Percentiles rank a stretch among this genome's conserved stretches.
Evolutionary conservation across 257 asterid genomes (phyloP).

Genomic region (Penstemon eatonii): DNA sequence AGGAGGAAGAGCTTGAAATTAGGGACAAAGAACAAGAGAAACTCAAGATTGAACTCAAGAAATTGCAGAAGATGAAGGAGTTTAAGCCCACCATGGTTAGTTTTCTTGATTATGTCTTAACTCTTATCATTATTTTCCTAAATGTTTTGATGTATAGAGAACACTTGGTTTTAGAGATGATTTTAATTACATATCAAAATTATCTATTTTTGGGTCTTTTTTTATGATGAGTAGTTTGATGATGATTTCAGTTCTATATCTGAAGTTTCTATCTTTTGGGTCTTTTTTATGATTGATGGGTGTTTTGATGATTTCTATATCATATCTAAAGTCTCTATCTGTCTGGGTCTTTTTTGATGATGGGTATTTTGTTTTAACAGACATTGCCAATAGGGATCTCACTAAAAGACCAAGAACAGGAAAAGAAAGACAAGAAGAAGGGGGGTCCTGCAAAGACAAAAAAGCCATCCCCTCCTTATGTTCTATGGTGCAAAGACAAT

Average conservation of each 20-base stretch:
- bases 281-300: not conserved
- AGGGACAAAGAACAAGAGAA: constrained; percentile 66
- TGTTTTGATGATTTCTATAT: not conserved
- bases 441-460: constrained; percentile 39
- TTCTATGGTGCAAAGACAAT: constrained; percentile 83
- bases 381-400: constrained; percentile 47
- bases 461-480: constrained; percentile 78
- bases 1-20: constrained; percentile 55
- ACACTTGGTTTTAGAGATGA: not conserved
- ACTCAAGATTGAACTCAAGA: constrained; percentile 70
- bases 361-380: constrained; percentile 30
- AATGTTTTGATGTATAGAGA: too few relatives aligned
- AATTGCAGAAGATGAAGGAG: constrained; percentile 85
- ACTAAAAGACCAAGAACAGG: constrained; percentile 51
- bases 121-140: not conserved
- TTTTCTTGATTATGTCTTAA: not conserved
- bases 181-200: not conserved
- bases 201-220: not conserved
- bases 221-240: not conserved
- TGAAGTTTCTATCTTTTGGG: not conserved
- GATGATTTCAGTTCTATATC: not conserved
- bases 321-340: not conserved
- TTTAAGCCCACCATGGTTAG: constrained; percentile 77
- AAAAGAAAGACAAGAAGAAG: constrained; percentile 73
- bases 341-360: not conserved